Percentiles rank a stretch among this genome's conserved stretches.
These are phyloP conservation scores for Syzygium malaccense DNA, from an alignment of 441 rosid genomes.

Conservation along the genomic window DNA sequence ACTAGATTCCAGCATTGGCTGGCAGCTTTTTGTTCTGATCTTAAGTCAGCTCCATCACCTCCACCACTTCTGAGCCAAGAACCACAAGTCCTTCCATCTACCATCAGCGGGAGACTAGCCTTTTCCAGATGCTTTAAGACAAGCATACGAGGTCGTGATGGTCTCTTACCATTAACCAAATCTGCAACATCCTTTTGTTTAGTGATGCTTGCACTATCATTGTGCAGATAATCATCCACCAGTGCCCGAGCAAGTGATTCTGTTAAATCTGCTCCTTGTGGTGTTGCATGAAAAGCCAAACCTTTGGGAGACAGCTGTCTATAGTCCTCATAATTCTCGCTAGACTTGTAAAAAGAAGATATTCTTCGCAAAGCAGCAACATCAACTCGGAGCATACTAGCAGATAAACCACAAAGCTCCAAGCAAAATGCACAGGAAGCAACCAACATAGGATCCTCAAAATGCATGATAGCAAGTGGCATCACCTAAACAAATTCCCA, in stretches of 20 bases:
- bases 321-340: slow-evolving; percentile 34
- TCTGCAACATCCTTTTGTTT: slow-evolving; percentile 35
- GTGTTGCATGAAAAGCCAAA: slow-evolving; percentile 47
- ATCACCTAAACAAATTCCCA: slow-evolving; percentile 44
- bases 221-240: slow-evolving; percentile 76
- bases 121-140: slow-evolving; percentile 92
- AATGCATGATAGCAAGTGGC: slow-evolving; percentile 92
- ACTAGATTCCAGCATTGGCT: slow-evolving; percentile 95
- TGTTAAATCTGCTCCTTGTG: slow-evolving; percentile 57
- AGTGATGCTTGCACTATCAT: slow-evolving; percentile 31
- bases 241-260: slow-evolving; percentile 87
- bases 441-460: slow-evolving; percentile 79
- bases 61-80: slow-evolving; percentile 86
- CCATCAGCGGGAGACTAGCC: slow-evolving; percentile 75
- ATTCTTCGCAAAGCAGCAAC: slow-evolving; percentile 83
- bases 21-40: slow-evolving; percentile 85
- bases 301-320: slow-evolving; percentile 51
- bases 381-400: slow-evolving; percentile 82
- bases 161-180: slow-evolving; percentile 26
- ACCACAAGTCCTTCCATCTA: slow-evolving; percentile 82
- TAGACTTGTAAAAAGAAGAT: slow-evolving; percentile 64
- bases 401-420: slow-evolving; percentile 94
- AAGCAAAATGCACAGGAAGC: slow-evolving; percentile 85
- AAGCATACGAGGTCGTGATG: slow-evolving; percentile 65
- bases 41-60: slow-evolving; percentile 86